Base-by-base conservation (phyloP, 139 green algal species). In the Dunaliella primolecta region DNA sequence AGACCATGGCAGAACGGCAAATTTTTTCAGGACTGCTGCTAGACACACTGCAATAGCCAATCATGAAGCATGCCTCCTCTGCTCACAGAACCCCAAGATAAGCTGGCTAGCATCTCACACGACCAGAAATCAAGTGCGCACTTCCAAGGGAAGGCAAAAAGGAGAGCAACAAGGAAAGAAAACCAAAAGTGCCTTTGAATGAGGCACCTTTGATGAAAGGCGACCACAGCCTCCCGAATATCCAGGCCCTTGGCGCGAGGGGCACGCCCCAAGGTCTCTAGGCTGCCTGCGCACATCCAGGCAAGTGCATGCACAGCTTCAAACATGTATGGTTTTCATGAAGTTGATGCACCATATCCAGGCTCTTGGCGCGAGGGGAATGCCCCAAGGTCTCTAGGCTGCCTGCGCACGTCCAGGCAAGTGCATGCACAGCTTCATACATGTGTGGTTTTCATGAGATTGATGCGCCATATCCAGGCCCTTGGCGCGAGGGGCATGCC, bases 371-470 rank as follows among this genome's bases (percentile, higher is more conserved):
- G 21, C 57, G 2, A 30, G 84, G 75, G 2, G 25, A 30, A 1
- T 56, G 30, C 32, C 84, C 84, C 0, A 94, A 88, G 15, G 90
- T 94, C 23, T 90, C 82, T 1, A 88, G 74, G 77, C 88, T 90
- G 80, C 93, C 93, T 88, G 81, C 56, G 37, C 36, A n/a, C n/a
- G 31, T 20, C 23, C 25, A 79, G 20, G 74, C 21, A 30, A 20
- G 25, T 24, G 25, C 27, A 21, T 27, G 7, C 27, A 33, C 20
- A 23, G 20, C 20, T 23, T 23, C 23, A 20, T 29, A 20, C 23
- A 23, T 20, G 56, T 23, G 23, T 72, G n/a, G 56, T 57, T 37
- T 36, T 36, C 37, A 2, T n/a, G 15, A n/a, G 78, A 46, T 33
- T 25, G 33, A 55, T 86, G 37, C n/a, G 38, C 74, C 1, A 82